Evolutionary conservation across 345 rosid genomes (phyloP).

Genomic region (Isatis tinctoria): DNA sequence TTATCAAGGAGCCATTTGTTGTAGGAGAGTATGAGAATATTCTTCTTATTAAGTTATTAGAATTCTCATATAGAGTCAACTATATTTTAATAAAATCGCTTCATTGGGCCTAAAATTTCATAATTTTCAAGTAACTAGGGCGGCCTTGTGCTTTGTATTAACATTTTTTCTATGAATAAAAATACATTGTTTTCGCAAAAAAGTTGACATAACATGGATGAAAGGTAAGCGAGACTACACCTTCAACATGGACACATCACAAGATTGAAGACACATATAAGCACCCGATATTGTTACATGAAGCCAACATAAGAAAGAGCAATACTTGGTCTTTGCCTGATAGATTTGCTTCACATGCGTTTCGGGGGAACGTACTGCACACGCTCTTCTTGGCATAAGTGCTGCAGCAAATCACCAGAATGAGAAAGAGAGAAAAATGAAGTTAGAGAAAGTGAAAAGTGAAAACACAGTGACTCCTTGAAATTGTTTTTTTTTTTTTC

Average conservation of each 20-base stretch:
- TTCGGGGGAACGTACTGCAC: slow-evolving; percentile 78
- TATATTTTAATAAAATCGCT: not conserved
- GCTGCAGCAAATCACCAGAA: slow-evolving; percentile 39
- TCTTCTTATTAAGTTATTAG: not conserved
- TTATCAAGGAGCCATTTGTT: not conserved
- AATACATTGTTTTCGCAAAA: not conserved
- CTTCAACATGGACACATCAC: slow-evolving; percentile 1
- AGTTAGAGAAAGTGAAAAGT: not conserved
- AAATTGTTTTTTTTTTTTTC: not conserved
- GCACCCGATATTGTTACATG: slow-evolving; percentile 9
- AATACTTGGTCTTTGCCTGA: not conserved
- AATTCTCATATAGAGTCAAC: not conserved
- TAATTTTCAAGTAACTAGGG: not conserved
- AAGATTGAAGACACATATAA: slow-evolving; percentile 3
- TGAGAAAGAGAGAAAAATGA: not conserved
- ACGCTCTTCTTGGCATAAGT: slow-evolving; percentile 70
- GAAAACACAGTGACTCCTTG: not conserved
- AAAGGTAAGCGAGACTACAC: not conserved
- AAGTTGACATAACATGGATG: not conserved
- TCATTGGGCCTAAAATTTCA: not conserved
- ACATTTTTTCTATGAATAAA: not conserved
- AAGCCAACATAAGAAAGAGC: slow-evolving; percentile 1
- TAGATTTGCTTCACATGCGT: slow-evolving; percentile 36
- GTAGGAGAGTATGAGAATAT: not conserved
- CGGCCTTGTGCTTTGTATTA: not conserved